A percentile compares a stretch with the other conserved stretches of the same genome.
Evolutionary conservation across 2,329 filamentous ascomycete species (phyloP).

Genomic region (Tolypocladium paradoxum): DNA sequence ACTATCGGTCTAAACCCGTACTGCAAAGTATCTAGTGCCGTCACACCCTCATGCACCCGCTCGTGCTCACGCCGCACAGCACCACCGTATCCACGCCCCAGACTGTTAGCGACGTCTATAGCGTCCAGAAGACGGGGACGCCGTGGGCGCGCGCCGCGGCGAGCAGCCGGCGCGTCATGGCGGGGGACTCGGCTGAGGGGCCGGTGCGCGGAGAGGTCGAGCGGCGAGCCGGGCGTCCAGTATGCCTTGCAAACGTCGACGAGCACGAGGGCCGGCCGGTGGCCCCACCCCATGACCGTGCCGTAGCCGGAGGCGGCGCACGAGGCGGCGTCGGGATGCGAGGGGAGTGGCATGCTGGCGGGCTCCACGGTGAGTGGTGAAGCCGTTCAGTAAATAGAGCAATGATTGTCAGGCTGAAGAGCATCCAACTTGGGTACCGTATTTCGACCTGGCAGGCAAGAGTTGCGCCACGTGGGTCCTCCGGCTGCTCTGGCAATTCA

Average conservation of each 20-base stretch:
- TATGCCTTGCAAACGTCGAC: background rate
- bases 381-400: background rate
- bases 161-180: background rate
- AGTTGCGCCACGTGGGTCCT: background rate
- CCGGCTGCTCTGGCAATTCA: background rate
- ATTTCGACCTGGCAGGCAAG: background rate
- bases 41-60: background rate
- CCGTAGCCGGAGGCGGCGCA: background rate
- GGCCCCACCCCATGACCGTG: background rate
- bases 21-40: background rate
- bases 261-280: background rate
- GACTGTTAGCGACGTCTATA: background rate
- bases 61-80: background rate
- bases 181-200: background rate
- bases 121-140: background rate
- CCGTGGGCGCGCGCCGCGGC: background rate
- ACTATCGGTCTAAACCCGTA: background rate
- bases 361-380: background rate
- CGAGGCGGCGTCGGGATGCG: background rate
- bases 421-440: background rate
- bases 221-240: background rate
- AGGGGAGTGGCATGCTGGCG: background rate
- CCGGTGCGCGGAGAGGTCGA: background rate
- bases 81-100: background rate
- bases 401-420: background rate